Evolutionary conservation across 2,329 filamentous ascomycete genomes (phyloP).

Genomic region (Trichoderma koningii): DNA sequence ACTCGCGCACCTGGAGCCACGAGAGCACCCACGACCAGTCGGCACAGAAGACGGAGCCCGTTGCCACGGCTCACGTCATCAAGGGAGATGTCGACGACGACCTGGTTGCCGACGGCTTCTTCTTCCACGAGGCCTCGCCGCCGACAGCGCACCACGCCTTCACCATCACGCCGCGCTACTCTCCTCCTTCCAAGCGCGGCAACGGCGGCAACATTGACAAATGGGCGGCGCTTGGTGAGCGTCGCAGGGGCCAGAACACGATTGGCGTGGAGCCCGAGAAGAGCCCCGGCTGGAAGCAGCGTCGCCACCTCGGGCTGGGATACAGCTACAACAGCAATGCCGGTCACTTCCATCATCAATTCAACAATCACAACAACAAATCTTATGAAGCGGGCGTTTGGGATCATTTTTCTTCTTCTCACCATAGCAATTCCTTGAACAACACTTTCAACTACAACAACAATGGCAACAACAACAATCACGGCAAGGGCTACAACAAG

Average conservation of each 20-base stretch:
- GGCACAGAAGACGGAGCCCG: slow-evolving; percentile 30
- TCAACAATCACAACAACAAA: slow-evolving; percentile 40
- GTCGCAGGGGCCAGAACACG: slow-evolving; percentile 67
- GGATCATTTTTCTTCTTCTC: slow-evolving; percentile 48
- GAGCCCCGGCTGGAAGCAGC: slow-evolving; percentile 52
- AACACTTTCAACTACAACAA: background rate
- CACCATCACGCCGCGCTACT: slow-evolving; percentile 54
- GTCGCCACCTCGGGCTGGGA: slow-evolving; percentile 53
- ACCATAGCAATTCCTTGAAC: slow-evolving; percentile 37
- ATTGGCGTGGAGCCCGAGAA: slow-evolving; percentile 51
- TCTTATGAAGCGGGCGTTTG: slow-evolving; percentile 52
- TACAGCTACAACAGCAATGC: slow-evolving; percentile 47
- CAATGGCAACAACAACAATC: slow-evolving; percentile 32
- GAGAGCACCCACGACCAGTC: slow-evolving; percentile 60
- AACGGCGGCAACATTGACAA: slow-evolving; percentile 66
- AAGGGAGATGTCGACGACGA: slow-evolving; percentile 63
- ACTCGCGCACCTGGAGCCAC: slow-evolving; percentile 77
- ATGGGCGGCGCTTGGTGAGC: slow-evolving; percentile 85
- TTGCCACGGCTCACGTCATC: slow-evolving; percentile 37
- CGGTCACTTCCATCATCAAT: too few relatives aligned
- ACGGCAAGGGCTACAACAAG: slow-evolving; percentile 40
- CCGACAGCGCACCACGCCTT: slow-evolving; percentile 42
- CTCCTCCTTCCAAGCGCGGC: slow-evolving; percentile 66
- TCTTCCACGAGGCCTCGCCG: slow-evolving; percentile 66
- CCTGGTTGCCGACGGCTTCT: slow-evolving; percentile 68